A percentile compares a stretch with the other conserved stretches of the same genome.
Evolutionary conservation across 148 eudicot genomes (phyloP).

Genomic region (Rhododendron ovatum): DNA sequence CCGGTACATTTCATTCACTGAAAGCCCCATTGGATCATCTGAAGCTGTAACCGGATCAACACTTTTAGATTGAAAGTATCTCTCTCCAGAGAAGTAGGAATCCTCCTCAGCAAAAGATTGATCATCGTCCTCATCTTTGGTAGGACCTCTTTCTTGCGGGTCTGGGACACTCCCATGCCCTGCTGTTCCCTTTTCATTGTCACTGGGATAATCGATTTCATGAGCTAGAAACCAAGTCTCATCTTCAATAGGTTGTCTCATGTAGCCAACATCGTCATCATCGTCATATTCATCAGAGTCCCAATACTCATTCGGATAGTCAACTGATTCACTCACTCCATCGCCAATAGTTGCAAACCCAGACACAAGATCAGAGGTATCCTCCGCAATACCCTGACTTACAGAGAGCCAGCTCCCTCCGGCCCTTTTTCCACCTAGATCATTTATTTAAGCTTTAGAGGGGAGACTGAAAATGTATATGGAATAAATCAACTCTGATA

Average conservation of each 20-base stretch:
- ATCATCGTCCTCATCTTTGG: slow-evolving; percentile 86
- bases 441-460: neutral
- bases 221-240: slow-evolving; percentile 99
- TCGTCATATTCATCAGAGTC: slow-evolving; percentile 99
- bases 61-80: slow-evolving; percentile 60
- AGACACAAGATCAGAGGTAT: slow-evolving; percentile 87
- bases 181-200: slow-evolving; percentile 79
- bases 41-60: slow-evolving; percentile 53
- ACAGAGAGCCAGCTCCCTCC: slow-evolving; percentile 95
- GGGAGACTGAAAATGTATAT: neutral
- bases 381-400: slow-evolving; percentile 94
- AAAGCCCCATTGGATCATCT: slow-evolving; percentile 65
- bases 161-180: slow-evolving; percentile 76
- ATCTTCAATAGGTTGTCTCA: slow-evolving; percentile 98
- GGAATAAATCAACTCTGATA: neutral
- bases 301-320: slow-evolving; percentile 93
- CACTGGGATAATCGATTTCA: slow-evolving; percentile 98
- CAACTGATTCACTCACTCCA: slow-evolving; percentile 93
- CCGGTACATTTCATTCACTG: slow-evolving; percentile 58
- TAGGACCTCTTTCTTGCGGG: slow-evolving; percentile 60
- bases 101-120: slow-evolving; percentile 96
- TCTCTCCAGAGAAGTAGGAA: slow-evolving; percentile 88
- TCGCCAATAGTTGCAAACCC: slow-evolving; percentile 97
- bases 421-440: slow-evolving; percentile 69
- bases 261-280: slow-evolving; percentile 98